Base-by-base conservation (phyloP, 177 flowering plant genomes). In the Vitis hybrid region DNA sequence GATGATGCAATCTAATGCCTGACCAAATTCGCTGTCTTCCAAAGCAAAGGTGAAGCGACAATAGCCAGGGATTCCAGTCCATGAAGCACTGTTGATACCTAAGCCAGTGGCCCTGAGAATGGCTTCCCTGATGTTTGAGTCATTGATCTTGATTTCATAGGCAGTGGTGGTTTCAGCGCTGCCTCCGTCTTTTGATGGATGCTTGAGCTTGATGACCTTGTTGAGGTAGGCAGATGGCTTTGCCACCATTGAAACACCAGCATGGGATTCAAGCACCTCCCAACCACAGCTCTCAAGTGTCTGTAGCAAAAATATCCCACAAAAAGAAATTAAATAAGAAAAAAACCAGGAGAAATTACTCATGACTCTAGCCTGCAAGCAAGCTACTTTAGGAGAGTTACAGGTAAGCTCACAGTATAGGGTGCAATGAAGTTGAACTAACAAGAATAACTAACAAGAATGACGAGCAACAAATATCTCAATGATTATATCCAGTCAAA, bases 61-160 rank as follows among this genome's bases (percentile, higher is more conserved):
- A 79, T 88, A 90, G 33, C 90, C 90, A 4, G 97, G 86, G 45
- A 93, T 82, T 71, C 99, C 98, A 19, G 97, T 90, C 98, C 98
- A 95, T 1, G 82, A 69, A 59, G 90, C 79, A 63, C 97, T 86
- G 82, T 95, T 91, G 79, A 93, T 88, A 80, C 98, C 91, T 68
- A 95, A 68, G 10, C 97, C 98, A 13, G 99, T 91, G 64, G 84
- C 65, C 49, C 69, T 82, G 64, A 83, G 83, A 70, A 91, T 72
- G 58, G 88, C 89, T 70, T 93, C 91, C 70, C 98, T 80, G 74
- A 95, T 86, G 65, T 87, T 93, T 33, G 87, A 81, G 73, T 84
- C 90, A 19, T 81, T 80, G 0, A 92, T 77, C 81, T 80, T 80
- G 50, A 80, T 72, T 77, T 80, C 86, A 60, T 71, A 58, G n/a